phyloP scores from a whole-genome alignment of 768 basidiomycete species.

The Suillus alpinus region DNA sequence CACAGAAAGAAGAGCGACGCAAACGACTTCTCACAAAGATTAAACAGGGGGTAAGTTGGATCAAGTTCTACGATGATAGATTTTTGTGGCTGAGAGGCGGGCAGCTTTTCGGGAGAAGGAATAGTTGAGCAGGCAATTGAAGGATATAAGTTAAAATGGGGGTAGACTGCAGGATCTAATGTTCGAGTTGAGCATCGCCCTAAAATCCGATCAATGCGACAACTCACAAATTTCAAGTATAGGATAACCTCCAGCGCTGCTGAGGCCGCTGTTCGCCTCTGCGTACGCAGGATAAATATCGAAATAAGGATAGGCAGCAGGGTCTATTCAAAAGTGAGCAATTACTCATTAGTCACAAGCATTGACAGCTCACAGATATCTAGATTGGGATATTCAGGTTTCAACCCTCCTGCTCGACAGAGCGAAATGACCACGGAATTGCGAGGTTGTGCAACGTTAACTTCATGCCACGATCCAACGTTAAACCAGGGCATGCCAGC shows the following conservation, averaged over 20 bases:
- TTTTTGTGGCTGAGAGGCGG: background rate
- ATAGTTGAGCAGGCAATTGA: constrained; percentile 7
- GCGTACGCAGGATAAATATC: constrained; percentile 36
- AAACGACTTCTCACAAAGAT: constrained; percentile 32
- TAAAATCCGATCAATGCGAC: background rate
- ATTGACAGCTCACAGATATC: constrained; percentile 25
- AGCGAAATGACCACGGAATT: background rate
- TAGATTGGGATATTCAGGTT: constrained; percentile 22
- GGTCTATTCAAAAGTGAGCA: constrained; percentile 32
- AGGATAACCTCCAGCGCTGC: constrained; percentile 20
- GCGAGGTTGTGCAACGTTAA: background rate
- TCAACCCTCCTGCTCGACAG: constrained; percentile 7
- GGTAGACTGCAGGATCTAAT: constrained; percentile 41
- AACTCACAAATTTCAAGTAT: constrained; percentile 8
- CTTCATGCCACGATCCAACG: constrained; percentile 32
- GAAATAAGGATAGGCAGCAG: constrained; percentile 40
- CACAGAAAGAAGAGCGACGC: background rate
- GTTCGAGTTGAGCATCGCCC: background rate
- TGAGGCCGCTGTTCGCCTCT: background rate
- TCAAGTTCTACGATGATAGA: constrained; percentile 10
- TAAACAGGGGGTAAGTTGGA: constrained; percentile 17
- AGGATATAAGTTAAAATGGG: constrained; percentile 42
- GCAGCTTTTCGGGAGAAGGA: background rate
- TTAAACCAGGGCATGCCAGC: constrained; percentile 24
- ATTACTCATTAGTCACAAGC: background rate